Base-by-base conservation (phyloP, 768 basidiomycete species). In the Punctularia strigosozonata region DNA sequence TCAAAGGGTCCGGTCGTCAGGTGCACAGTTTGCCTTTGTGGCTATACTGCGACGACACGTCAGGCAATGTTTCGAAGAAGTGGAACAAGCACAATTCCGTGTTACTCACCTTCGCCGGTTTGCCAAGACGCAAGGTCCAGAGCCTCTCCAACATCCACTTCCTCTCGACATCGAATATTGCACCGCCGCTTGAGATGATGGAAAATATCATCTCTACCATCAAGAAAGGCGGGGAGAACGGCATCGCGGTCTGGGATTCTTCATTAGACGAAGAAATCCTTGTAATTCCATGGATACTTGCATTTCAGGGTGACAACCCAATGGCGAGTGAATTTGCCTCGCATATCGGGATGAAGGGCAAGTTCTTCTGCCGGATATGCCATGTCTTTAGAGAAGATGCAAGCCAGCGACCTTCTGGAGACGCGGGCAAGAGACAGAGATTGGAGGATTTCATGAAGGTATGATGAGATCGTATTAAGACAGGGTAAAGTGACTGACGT, bases 21-120 rank as follows among this genome's bases (percentile, higher is more conserved):
- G 49, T 54, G 13, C 12, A 30, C n/a, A 17, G 38, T 5, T 39
- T 48, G 4, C 44, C 48, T 6, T 10, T 56, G 2, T 50, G 49
- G 50, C 19, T 45, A 1, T 56, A 52, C 31, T 48, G 48, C 17
- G 50, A 56, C 25, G 53, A 58, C 26, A 55, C 52, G 4, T 58
- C 52, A 1, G 56, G 53, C 0, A 56, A 58, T 25, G 25, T 48
- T 0, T 55, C 48, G 0, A 55, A 56, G 31, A 46, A 50, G n/a
- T 58, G 55, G 55, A 56, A 55, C 30, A 50, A 55, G 24, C 53
- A 53, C 35, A 49, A 53, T 37, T 49, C 47, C 3, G 44, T 56
- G 22, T 46, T 53, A 2, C 50, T 56, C 34, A 52, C 53, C 3
- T 15, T 44, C 4, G 53, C 53, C 5, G 53, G 55, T 7, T 41